These are phyloP conservation scores for Ophiostoma piceae DNA, from an alignment of 2,329 filamentous ascomycete species.

Conservation along the genomic window DNA sequence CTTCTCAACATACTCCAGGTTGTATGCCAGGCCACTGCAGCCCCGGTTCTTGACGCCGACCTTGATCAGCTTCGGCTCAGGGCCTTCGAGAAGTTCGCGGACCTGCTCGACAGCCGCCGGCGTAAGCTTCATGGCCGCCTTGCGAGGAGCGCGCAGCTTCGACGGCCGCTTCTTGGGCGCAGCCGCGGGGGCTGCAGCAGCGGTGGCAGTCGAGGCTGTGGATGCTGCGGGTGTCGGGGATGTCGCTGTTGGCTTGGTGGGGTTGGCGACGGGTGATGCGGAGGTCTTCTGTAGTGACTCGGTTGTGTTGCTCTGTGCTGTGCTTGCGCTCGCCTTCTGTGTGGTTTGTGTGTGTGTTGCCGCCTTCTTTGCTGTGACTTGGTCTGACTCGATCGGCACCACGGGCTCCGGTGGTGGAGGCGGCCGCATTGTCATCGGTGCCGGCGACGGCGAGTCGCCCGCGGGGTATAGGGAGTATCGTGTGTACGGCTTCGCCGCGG, in stretches of 20 bases:
- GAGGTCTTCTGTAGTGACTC: background rate
- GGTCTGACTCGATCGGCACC: slow-evolving; percentile 28
- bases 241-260: background rate
- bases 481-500: slow-evolving; percentile 25
- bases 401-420: slow-evolving; percentile 21
- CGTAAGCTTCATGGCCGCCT: slow-evolving; percentile 86
- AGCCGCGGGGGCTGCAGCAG: slow-evolving; percentile 36
- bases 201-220: background rate
- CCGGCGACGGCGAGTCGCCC: background rate
- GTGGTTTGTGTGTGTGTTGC: background rate
- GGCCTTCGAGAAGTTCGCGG: slow-evolving; percentile 69
- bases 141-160: slow-evolving; percentile 68
- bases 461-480: slow-evolving; percentile 25
- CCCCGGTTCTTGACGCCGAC: slow-evolving; percentile 91
- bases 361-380: background rate
- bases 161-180: slow-evolving; percentile 48
- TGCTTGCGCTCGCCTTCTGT: background rate
- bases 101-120: slow-evolving; percentile 75
- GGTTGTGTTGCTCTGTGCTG: background rate
- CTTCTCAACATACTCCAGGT: slow-evolving; percentile 93
- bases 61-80: slow-evolving; percentile 86
- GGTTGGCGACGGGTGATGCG: background rate
- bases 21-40: slow-evolving; percentile 88
- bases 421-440: slow-evolving; percentile 21
- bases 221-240: background rate